Percentiles rank a stretch among this genome's conserved stretches.
Conservation (phyloP, 2,329 filamentous ascomycete genomes). For the Stagonosporopsis cucurbitacearum region DNA sequence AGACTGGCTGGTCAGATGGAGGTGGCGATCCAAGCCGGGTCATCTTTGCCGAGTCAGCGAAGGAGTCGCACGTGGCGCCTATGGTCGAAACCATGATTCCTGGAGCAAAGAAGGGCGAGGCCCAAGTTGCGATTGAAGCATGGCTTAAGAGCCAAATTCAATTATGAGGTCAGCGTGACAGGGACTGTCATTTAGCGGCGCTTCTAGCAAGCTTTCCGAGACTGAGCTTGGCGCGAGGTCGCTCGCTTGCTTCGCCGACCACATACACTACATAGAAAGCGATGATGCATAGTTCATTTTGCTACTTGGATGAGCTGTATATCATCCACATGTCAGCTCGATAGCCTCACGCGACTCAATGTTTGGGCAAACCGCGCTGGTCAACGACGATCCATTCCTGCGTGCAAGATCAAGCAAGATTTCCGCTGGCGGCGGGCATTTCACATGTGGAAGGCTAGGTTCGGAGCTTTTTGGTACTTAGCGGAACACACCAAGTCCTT, state of each 20-base stretch:
- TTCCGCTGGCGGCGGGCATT: slow-evolving; percentile 2
- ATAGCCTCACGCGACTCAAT: background rate
- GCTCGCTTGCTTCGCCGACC: slow-evolving; percentile 6
- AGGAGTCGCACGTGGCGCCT: slow-evolving; percentile 28
- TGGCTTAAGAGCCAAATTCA: slow-evolving; percentile 22
- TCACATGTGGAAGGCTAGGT: background rate
- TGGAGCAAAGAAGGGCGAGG: slow-evolving; percentile 9
- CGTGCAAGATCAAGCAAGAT: slow-evolving; percentile 3
- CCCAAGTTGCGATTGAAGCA: slow-evolving; percentile 21
- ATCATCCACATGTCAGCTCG: background rate
- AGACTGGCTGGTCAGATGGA: slow-evolving; percentile 25
- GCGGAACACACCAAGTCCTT: background rate
- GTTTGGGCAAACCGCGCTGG: background rate
- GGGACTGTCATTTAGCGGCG: background rate
- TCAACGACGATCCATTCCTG: background rate
- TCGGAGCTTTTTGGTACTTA: slow-evolving; percentile 1
- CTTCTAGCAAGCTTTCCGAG: slow-evolving; percentile 12
- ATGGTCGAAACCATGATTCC: slow-evolving; percentile 27
- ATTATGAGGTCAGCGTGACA: slow-evolving; percentile 5
- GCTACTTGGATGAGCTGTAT: background rate
- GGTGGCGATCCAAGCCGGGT: slow-evolving; percentile 20
- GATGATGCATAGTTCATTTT: background rate
- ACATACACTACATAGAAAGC: background rate
- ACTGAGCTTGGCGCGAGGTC: slow-evolving; percentile 2
- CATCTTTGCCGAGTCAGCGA: slow-evolving; percentile 19